phyloP scores from a whole-genome alignment of 2,329 filamentous ascomycete species.

The Colletotrichum sp. region DNA sequence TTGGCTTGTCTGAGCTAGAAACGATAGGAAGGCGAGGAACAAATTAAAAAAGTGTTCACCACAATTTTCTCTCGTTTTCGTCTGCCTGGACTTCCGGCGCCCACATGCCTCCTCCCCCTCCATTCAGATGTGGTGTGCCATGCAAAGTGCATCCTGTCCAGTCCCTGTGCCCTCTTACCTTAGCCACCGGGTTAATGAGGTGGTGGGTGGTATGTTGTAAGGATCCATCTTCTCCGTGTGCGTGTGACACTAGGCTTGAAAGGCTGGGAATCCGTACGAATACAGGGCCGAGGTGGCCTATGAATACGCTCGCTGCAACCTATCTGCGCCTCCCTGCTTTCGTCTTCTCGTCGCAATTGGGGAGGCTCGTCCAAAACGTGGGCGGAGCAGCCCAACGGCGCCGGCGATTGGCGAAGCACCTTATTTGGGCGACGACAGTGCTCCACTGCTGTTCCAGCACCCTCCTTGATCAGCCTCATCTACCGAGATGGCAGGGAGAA shows the following conservation, averaged over 20 bases:
- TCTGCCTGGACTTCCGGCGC: background rate
- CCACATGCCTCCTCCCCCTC: background rate
- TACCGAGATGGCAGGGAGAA: slow-evolving; percentile 14
- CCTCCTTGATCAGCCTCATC: slow-evolving; percentile 5
- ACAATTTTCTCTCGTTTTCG: background rate
- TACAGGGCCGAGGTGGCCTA: background rate
- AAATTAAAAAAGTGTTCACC: background rate
- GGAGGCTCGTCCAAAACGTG: slow-evolving; percentile 1
- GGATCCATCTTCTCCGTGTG: background rate
- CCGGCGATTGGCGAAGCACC: slow-evolving; percentile 6
- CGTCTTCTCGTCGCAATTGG: slow-evolving; percentile 7
- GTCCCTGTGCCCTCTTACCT: background rate
- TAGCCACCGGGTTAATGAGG: slow-evolving; percentile 1
- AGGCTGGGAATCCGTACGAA: background rate
- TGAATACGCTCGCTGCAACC: background rate
- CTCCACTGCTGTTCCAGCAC: slow-evolving; percentile 14
- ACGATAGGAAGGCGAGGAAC: background rate
- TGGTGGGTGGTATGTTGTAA: background rate
- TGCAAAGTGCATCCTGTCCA: background rate
- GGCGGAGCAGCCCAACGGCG: slow-evolving; percentile 12
- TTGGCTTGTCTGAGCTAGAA: background rate
- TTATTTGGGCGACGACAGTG: background rate
- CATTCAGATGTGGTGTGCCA: background rate
- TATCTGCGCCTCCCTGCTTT: slow-evolving; percentile 18
- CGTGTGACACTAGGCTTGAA: background rate